Evolutionary conservation across 2,329 filamentous ascomycete species (phyloP).

Genomic region (Penicillium sp.): DNA sequence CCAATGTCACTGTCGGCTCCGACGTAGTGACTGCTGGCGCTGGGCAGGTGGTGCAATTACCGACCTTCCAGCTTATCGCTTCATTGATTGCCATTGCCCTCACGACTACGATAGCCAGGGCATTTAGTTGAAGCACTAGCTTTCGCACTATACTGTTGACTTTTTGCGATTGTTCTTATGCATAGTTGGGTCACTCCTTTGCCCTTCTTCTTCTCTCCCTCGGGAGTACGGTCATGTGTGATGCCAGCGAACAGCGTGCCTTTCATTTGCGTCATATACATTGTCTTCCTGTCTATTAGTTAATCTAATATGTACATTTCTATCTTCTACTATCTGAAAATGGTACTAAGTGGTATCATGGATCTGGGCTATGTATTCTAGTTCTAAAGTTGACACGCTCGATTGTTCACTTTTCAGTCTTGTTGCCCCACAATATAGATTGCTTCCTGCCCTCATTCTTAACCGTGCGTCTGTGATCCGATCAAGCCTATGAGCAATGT

Average conservation of each 20-base stretch:
- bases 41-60: constrained; percentile 7
- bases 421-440: not conserved
- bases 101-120: constrained; percentile 5
- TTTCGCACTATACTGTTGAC: not conserved
- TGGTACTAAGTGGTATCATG: not conserved
- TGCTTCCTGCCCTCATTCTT: too few species aligned
- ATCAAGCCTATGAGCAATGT: too few species aligned
- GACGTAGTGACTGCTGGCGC: constrained; percentile 16
- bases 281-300: constrained; percentile 8
- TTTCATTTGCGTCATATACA: constrained; percentile 13
- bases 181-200: constrained; percentile 6
- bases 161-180: not conserved
- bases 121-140: constrained; percentile 10
- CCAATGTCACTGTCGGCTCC: constrained; percentile 43
- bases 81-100: constrained; percentile 12
- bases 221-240: constrained; percentile 27
- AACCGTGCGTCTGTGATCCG: too few species aligned
- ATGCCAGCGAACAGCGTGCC: constrained; percentile 31
- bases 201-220: constrained; percentile 7
- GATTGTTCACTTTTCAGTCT: too few species aligned
- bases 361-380: not conserved
- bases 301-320: constrained; percentile 9
- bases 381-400: not conserved
- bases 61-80: constrained; percentile 5
- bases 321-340: not conserved